These are phyloP conservation scores for Pouteria glomerata DNA, from an alignment of 148 eudicot genomes.

Conservation along the genomic window DNA sequence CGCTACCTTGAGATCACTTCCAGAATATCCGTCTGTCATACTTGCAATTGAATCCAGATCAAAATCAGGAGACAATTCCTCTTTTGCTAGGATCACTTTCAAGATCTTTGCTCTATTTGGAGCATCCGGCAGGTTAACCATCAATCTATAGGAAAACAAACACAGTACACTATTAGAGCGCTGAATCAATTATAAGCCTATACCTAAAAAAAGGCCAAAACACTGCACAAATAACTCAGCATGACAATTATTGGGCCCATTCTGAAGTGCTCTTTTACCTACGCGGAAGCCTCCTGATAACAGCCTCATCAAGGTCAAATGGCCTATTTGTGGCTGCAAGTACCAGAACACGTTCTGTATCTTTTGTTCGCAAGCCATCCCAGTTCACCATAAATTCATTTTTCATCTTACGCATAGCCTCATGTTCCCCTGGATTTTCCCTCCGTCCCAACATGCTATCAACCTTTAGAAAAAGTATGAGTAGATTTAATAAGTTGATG, in stretches of 20 bases:
- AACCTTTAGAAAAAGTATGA: constrained; percentile 5
- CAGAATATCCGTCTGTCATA: constrained; percentile 95
- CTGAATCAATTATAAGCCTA: no score
- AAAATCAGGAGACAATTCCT: constrained; percentile 68
- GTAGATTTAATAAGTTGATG: background rate
- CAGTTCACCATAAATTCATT: constrained; percentile 13
- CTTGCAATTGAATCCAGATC: constrained; percentile 79
- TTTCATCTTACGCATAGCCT: constrained; percentile 15
- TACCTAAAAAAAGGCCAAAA: background rate
- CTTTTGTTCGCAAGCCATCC: constrained; percentile 14
- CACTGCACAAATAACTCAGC: background rate
- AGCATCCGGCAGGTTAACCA: constrained; percentile 95
- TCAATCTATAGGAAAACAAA: constrained; percentile 46
- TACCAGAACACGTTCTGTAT: constrained; percentile 5
- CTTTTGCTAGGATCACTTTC: constrained; percentile 77
- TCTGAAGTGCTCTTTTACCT: constrained; percentile 7
- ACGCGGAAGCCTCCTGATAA: constrained; percentile 11
- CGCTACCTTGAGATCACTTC: constrained; percentile 91
- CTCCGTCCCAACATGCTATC: constrained; percentile 16
- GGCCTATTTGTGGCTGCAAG: constrained; percentile 15
- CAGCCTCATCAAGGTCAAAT: constrained; percentile 13
- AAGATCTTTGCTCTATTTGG: constrained; percentile 87
- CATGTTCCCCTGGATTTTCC: constrained; percentile 10
- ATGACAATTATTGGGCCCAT: background rate
- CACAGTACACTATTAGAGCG: background rate